Evolutionary conservation across 306 rosid species (phyloP).

Genomic region (Potentilla sterilis): DNA sequence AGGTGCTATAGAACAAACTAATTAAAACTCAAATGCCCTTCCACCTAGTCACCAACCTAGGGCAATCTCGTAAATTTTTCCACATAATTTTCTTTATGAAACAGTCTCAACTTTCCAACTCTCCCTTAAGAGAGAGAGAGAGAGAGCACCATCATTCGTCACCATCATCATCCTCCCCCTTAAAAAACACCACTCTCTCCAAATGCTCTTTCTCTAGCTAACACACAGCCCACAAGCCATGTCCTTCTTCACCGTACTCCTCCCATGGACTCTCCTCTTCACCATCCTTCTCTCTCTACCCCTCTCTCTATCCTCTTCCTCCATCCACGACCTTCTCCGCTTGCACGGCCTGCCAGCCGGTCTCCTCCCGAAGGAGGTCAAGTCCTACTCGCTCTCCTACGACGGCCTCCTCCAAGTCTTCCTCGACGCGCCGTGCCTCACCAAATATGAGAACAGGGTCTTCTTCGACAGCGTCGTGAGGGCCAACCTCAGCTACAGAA

Average conservation of each 20-base stretch:
- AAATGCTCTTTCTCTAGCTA: conserved; percentile 10
- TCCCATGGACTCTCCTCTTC: conserved; percentile 16
- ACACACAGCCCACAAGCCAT: conserved; percentile 13
- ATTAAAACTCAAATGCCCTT: conserved; percentile 21
- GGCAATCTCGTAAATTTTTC: conserved; percentile 35
- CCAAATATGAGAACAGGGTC: conserved; percentile 76
- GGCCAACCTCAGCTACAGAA: conserved; percentile 82
- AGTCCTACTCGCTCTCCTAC: conserved; percentile 59
- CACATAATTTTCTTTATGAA: conserved; percentile 18
- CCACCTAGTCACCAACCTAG: conserved; percentile 41
- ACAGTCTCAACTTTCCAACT: conserved; percentile 46
- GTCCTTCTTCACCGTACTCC: conserved; percentile 41
- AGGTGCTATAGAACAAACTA: conserved; percentile 20
- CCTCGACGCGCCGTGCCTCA: conserved; percentile 72
- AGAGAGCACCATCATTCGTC: background rate
- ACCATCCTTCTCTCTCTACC: conserved; percentile 27
- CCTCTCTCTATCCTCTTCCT: conserved; percentile 25
- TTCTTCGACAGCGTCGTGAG: conserved; percentile 60
- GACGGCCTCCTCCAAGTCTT: conserved; percentile 65
- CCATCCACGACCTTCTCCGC: conserved; percentile 76
- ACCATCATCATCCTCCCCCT: conserved; percentile 19
- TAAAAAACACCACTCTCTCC: conserved; percentile 15
- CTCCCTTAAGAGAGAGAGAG: conserved; percentile 1
- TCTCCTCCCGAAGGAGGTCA: conserved; percentile 66
- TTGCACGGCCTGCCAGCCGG: conserved; percentile 83